Evolutionary conservation across 1,284 basidiomycete genomes (phyloP).

Genomic region (Heterobasidion occidentale): DNA sequence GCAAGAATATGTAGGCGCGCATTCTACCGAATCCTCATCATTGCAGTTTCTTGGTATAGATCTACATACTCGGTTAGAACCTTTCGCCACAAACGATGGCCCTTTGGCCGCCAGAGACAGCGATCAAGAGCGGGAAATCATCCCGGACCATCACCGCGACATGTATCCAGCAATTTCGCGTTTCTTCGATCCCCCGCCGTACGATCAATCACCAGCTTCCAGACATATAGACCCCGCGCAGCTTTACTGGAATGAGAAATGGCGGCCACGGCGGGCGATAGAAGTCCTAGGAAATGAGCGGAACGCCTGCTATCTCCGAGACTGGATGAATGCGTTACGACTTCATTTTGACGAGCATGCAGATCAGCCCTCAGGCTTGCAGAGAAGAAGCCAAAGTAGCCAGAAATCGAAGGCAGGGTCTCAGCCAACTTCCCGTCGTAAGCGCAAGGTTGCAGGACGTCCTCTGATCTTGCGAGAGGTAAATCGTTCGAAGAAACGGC

Average conservation of each 20-base stretch:
- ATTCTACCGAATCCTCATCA: background rate
- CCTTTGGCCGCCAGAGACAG: background rate
- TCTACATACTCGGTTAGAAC: too few relatives aligned
- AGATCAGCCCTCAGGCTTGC: conserved; percentile 1
- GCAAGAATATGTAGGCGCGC: background rate
- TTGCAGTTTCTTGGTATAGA: background rate
- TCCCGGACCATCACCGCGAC: conserved; percentile 14
- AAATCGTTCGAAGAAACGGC: conserved; percentile 7
- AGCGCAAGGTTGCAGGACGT: conserved; percentile 9
- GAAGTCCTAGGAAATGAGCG: conserved; percentile 84
- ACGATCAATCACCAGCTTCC: background rate
- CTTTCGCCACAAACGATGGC: background rate
- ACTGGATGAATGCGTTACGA: conserved; percentile 73
- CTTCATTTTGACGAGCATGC: conserved; percentile 40
- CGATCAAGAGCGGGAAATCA: background rate
- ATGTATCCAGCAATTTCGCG: conserved; percentile 48
- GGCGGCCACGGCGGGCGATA: conserved; percentile 64
- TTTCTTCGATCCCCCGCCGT: conserved; percentile 21
- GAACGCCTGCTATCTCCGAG: conserved; percentile 67
- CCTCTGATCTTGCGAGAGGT: conserved; percentile 17
- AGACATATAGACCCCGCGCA: conserved; percentile 13
- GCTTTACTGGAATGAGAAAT: conserved; percentile 72
- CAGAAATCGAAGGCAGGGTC: conserved; percentile 1
- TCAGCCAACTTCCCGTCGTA: conserved; percentile 8
- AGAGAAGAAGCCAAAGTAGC: conserved; percentile 6